Percentiles rank a stretch among this genome's conserved stretches.
These are phyloP conservation scores for Spathaspora jeffriesii DNA, from an alignment of 1,139 yeast genomes.

Conservation along the genomic window DNA sequence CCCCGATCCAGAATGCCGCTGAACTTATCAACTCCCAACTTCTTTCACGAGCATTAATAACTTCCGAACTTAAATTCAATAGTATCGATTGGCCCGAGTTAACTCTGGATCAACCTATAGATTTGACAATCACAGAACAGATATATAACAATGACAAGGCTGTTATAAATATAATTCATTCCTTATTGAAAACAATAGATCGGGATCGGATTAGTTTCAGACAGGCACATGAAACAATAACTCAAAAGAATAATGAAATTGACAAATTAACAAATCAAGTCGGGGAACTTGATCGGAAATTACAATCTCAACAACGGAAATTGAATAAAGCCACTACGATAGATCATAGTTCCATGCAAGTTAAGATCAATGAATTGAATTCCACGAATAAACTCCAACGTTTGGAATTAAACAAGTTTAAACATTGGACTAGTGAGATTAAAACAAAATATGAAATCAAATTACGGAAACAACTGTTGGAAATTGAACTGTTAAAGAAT, in stretches of 20 bases:
- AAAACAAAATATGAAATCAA: slow-evolving; percentile 42
- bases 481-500: slow-evolving; percentile 39
- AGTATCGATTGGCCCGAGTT: slow-evolving; percentile 37
- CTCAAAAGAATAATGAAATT: slow-evolving; percentile 30
- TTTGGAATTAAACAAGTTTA: slow-evolving; percentile 29
- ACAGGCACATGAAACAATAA: slow-evolving; percentile 29
- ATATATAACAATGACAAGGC: slow-evolving; percentile 44
- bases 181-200: slow-evolving; percentile 40
- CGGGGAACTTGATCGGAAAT: slow-evolving; percentile 20
- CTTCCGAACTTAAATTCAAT: slow-evolving; percentile 31
- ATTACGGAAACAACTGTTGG: slow-evolving; percentile 35
- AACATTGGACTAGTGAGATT: slow-evolving; percentile 30
- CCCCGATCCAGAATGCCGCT: slow-evolving; percentile 22
- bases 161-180: slow-evolving; percentile 42
- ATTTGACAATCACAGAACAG: slow-evolving; percentile 26
- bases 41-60: slow-evolving; percentile 37
- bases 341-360: slow-evolving; percentile 20
- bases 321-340: slow-evolving; percentile 17
- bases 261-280: slow-evolving; percentile 25
- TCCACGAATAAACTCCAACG: slow-evolving; percentile 28
- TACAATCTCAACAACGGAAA: slow-evolving; percentile 17
- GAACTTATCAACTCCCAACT: slow-evolving; percentile 39
- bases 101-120: slow-evolving; percentile 19
- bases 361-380: slow-evolving; percentile 20
- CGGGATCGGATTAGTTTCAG: slow-evolving; percentile 36